A percentile compares a stretch with the other conserved stretches of the same genome.
These are phyloP conservation scores for Skeletonema costatum DNA, from an alignment of 108 stramenopile species.

Conservation along the genomic window DNA sequence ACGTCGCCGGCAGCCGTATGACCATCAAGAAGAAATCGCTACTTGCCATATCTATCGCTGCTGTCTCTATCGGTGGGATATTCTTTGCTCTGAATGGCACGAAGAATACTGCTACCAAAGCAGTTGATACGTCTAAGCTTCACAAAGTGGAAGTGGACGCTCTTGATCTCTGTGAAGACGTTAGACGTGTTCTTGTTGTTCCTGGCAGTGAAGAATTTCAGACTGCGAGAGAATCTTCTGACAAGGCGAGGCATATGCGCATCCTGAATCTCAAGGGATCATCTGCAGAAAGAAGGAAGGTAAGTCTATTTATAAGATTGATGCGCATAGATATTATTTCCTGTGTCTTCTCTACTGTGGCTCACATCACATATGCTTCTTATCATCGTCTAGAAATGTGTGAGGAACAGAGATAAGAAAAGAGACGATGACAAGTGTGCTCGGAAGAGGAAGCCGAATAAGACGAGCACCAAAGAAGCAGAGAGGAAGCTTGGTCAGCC, in stretches of 20 bases:
- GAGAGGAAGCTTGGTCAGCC: not conserved
- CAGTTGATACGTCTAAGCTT: not conserved
- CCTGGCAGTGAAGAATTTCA: not conserved
- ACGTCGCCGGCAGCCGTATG: not conserved
- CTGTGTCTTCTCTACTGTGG: not conserved
- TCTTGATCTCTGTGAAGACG: not conserved
- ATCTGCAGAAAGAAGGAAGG: not conserved
- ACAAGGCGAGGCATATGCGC: not conserved
- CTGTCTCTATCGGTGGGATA: not conserved
- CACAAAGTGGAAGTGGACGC: not conserved
- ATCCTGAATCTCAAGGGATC: not conserved
- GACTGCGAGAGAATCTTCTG: not conserved
- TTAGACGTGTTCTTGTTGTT: not conserved
- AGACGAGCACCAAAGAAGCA: not conserved
- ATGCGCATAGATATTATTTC: no score
- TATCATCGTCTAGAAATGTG: not conserved
- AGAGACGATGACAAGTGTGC: not conserved
- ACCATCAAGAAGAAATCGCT: not conserved
- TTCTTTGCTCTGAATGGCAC: not conserved
- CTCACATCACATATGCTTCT: not conserved
- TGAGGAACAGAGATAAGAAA: not conserved
- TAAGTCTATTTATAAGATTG: not conserved
- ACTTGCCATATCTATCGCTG: not conserved
- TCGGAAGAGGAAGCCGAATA: not conserved
- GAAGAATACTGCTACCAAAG: not conserved